Conservation (phyloP, 768 basidiomycete genomes). For the Trametopsis cervina region DNA sequence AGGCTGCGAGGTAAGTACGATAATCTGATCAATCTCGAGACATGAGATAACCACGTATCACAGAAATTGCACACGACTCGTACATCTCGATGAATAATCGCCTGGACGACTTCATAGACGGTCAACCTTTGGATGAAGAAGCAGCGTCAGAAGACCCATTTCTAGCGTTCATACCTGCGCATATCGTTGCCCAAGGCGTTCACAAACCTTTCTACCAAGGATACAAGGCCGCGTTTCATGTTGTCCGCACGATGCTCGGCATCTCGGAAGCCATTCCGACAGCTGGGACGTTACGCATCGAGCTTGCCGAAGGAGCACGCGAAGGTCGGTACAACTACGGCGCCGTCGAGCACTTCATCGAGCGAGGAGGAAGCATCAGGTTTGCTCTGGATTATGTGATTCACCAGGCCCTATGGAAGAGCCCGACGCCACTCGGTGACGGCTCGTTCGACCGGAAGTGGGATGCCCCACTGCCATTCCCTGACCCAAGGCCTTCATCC, state of each 20-base stretch:
- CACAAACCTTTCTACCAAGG: conserved; percentile 10
- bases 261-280: conserved; percentile 1
- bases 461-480: not conserved
- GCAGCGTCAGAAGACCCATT: conserved; percentile 1
- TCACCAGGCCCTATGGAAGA: conserved; percentile 8
- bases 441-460: conserved; percentile 9
- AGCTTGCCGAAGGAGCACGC: conserved; percentile 4
- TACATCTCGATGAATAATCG: conserved; percentile 2
- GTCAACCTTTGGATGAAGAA: conserved; percentile 3
- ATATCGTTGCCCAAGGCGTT: conserved; percentile 2
- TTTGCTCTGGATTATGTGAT: conserved; percentile 9
- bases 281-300: not conserved
- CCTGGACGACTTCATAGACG: conserved; percentile 2
- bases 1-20: conserved; percentile 9
- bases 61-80: conserved; percentile 8
- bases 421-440: conserved; percentile 9
- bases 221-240: conserved; percentile 7
- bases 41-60: no score
- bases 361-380: conserved; percentile 7
- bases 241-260: conserved; percentile 1
- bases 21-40: no score
- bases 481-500: not conserved
- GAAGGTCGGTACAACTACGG: conserved; percentile 1
- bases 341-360: conserved; percentile 6
- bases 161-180: conserved; percentile 7